phyloP scores from a whole-genome alignment of 441 rosid genomes.

The Sinapis alba region DNA sequence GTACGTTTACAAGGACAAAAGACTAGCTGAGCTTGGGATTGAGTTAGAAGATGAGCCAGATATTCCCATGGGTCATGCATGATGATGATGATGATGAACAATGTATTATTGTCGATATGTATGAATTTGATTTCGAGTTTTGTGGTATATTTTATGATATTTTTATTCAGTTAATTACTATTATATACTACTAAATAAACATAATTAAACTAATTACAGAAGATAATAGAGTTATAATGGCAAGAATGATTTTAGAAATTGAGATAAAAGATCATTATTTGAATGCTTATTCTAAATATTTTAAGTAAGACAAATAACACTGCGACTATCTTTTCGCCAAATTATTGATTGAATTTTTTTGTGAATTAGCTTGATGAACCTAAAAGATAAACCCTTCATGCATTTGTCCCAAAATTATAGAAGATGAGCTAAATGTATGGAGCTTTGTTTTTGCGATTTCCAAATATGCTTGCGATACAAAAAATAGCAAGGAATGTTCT shows the following conservation, averaged over 20 bases:
- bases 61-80: slow-evolving; percentile 47
- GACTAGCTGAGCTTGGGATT: slow-evolving; percentile 69
- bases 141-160: slow-evolving; percentile 32
- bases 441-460: slow-evolving; percentile 2
- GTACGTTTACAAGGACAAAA: slow-evolving; percentile 88
- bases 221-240: background rate
- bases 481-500: slow-evolving; percentile 15
- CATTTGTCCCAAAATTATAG: slow-evolving; percentile 13
- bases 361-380: background rate
- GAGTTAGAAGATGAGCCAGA: slow-evolving; percentile 65
- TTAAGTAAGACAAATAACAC: background rate
- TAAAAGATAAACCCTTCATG: slow-evolving; percentile 7
- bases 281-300: background rate
- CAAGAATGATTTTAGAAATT: background rate
- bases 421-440: slow-evolving; percentile 6
- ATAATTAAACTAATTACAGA: background rate
- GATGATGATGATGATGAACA: slow-evolving; percentile 25
- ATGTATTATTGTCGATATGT: slow-evolving; percentile 28
- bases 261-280: background rate
- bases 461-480: background rate
- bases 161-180: slow-evolving; percentile 18
- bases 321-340: background rate
- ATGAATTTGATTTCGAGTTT: slow-evolving; percentile 33
- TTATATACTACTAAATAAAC: background rate
- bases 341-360: background rate